Evolutionary conservation across 129 eudicot species (phyloP).

Genomic region (Tanacetum coccineum): DNA sequence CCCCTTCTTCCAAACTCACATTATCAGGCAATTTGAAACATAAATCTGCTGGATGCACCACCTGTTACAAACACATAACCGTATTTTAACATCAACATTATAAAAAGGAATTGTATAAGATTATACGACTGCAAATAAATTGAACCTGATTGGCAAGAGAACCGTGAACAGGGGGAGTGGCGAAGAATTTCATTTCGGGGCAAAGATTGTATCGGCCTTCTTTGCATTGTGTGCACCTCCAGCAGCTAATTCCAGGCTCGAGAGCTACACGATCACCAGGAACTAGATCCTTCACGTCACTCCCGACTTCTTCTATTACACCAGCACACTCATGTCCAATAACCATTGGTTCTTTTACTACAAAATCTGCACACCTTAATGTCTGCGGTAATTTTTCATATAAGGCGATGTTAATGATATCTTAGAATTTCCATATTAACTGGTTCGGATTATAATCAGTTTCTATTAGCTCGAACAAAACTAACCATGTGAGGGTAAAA

Average conservation of each 20-base stretch:
- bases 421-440: neutral
- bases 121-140: neutral
- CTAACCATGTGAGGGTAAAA: no score
- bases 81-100: neutral
- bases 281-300: conserved; percentile 45
- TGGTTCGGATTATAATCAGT: no score
- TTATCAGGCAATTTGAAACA: conserved; percentile 64
- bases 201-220: conserved; percentile 67
- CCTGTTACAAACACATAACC: conserved; percentile 23
- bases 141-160: conserved; percentile 65
- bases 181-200: conserved; percentile 73
- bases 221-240: conserved; percentile 54
- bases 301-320: conserved; percentile 62
- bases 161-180: conserved; percentile 70
- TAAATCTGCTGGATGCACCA: conserved; percentile 68
- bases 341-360: conserved; percentile 78
- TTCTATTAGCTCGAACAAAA: no score
- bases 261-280: conserved; percentile 66
- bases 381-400: conserved; percentile 23
- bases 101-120: no score
- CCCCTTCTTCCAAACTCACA: conserved; percentile 75
- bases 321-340: conserved; percentile 80
- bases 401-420: neutral
- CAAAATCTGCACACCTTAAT: conserved; percentile 55
- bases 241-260: conserved; percentile 70